Base-by-base conservation (phyloP, 139 green algal species). In the Coccomyxa sp. region DNA sequence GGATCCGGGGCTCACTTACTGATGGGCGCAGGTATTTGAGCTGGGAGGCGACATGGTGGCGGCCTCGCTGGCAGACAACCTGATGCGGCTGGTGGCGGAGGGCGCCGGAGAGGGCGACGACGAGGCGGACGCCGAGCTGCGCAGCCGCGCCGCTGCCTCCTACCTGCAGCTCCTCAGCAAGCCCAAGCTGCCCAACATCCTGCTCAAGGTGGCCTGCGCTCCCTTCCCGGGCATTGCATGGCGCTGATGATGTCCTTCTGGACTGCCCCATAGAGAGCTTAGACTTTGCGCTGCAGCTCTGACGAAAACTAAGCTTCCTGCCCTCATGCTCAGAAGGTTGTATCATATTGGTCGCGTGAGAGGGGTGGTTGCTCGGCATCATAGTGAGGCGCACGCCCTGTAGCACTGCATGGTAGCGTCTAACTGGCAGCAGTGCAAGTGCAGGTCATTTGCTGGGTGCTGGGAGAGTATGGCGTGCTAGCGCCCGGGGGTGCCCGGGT, bases 41-140 rank as follows among this genome's bases (percentile, higher is more conserved):
- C 76, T 95, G 76, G 94, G 82, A 0, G 95, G 95, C 8, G 92
- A 98, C 40, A 84, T 93, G 74, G 89, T 98, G 75, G 86, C 89
- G 18, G 77, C 87, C 7, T 82, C 74, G 37, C 85, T 94, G 50
- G 91, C 87, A 0, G 87, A 98, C 81, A 90, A 90, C 75, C 83
- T 99, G 55, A 93, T 94, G 82, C 84, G 87, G 1, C 87, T 98
- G 33, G 94, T 99, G 64, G 92, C 92, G 2, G 94, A 98, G 86
- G 96, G 91, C n/a, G 82, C 73, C 14, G 82, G 82, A n/a, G 80
- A 86, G 55, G 80, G 79, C 35, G 85, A 91, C 39, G 79, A 85
- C 44, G 74, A 54, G 24, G 74, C 84, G 4, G 76, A 91, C 71
- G 34, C 70, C 50, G 79, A 88, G 69, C 82, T 91, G 82, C 74